Base-by-base conservation (phyloP, 768 basidiomycete species). In the Guyanaporus albipodus region DNA sequence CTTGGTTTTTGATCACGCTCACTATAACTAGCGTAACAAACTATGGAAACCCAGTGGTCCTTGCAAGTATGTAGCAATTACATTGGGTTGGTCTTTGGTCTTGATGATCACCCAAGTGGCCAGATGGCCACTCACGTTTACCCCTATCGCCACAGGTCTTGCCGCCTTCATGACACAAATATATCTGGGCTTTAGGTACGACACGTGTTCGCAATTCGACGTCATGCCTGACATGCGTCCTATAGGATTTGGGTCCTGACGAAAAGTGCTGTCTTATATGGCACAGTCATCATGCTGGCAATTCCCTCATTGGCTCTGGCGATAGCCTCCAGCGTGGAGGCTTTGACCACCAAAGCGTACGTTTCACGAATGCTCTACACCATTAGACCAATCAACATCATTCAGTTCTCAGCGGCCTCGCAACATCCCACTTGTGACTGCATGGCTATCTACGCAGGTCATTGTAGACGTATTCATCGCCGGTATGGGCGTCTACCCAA, bases 111-210 rank as follows among this genome's bases (percentile, higher is more conserved):
- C 49, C 39, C 3, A 53, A 76, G 74, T 57, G 32, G 68, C 70
- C 39, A 61, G 59, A 17, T 79, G 77, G 76, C 73, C 72, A 2
- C 74, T 77, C 38, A 71, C 74, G 1, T 76, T 79, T 45, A 79
- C 76, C 0, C 73, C 78, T 3, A 60, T 70, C 15, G 73, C 70
- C 9, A 76, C 72, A 6, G 63, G 73, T 0, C 55, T 76, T 6
- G 70, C 73, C n/a, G 77, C 77, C 0, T 58, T 78, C 21, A 62
- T 78, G 14, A 76, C 77, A 1, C 78, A 80, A 52, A 39, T 62
- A 21, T 79, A 77, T 61, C 62, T 79, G 19, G 70, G 67, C 0
- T 67, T 73, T 52, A 71, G 77, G 76, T 70, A 42, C 45, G 17
- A 14, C 10, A 18, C 29, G 6, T 15, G 8, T 9, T 12, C 29